phyloP scores from a whole-genome alignment of 2,329 filamentous ascomycete genomes.

The Talaromyces sp. region DNA sequence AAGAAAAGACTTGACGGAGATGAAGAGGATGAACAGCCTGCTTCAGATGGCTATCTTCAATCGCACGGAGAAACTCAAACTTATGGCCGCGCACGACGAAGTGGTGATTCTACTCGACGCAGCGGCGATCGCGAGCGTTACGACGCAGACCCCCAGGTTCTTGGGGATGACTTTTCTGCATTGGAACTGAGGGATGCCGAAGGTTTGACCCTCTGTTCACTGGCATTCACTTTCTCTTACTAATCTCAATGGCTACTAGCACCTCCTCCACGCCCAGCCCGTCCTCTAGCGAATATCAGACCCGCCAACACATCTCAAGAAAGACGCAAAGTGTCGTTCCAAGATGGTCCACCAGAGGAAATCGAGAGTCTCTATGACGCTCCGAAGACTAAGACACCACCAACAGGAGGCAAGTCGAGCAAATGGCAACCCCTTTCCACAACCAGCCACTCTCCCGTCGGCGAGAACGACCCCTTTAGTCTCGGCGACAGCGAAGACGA shows the following conservation, averaged over 20 bases:
- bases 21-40: conserved; percentile 61
- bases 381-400: conserved; percentile 53
- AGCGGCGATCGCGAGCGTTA: conserved; percentile 90
- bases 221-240: no score
- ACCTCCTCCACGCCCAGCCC: conserved; percentile 55
- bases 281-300: conserved; percentile 70
- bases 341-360: conserved; percentile 69
- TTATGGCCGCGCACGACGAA: conserved; percentile 54
- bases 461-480: conserved; percentile 93
- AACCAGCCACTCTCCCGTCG: conserved; percentile 71
- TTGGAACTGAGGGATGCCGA: conserved; percentile 63
- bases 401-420: conserved; percentile 64
- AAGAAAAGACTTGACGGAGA: conserved; percentile 94
- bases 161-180: conserved; percentile 81
- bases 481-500: conserved; percentile 95
- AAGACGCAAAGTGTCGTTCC: conserved; percentile 55
- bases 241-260: conserved; percentile 33
- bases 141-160: conserved; percentile 86
- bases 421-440: conserved; percentile 96
- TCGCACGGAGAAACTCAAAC: conserved; percentile 29
- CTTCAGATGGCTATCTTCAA: conserved; percentile 37
- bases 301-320: conserved; percentile 68
- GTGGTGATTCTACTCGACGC: conserved; percentile 61
- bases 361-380: conserved; percentile 70
- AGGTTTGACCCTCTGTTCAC: conserved; percentile 32